phyloP scores from a whole-genome alignment of 2,329 filamentous ascomycete species.

The Dendrostoma leiphaemia region DNA sequence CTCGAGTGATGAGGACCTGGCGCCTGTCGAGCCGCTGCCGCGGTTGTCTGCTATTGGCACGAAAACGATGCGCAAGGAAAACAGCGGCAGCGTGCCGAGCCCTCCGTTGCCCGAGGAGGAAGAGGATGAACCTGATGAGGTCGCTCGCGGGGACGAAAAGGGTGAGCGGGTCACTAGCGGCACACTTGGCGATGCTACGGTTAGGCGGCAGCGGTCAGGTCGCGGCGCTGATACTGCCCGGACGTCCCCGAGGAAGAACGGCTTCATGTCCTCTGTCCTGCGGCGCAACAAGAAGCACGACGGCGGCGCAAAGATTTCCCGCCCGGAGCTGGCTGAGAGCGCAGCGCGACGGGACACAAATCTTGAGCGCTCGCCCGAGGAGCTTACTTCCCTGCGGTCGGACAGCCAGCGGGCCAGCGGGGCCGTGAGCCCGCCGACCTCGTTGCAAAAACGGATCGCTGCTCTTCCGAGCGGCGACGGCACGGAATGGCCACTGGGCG shows the following conservation, averaged over 20 bases:
- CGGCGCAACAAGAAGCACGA: constrained; percentile 58
- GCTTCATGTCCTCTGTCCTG: constrained; percentile 58
- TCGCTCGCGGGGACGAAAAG: constrained; percentile 44
- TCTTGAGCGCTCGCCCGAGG: constrained; percentile 56
- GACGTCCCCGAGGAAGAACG: constrained; percentile 32
- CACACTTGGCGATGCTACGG: constrained; percentile 17
- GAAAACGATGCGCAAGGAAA: constrained; percentile 21
- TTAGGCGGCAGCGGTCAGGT: constrained; percentile 42
- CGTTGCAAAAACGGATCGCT: constrained; percentile 45
- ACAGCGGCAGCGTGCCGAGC: constrained; percentile 18
- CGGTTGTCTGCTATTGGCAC: constrained; percentile 24
- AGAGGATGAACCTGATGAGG: constrained; percentile 48
- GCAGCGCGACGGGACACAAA: constrained; percentile 61
- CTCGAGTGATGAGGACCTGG: constrained; percentile 59
- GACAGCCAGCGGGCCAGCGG: constrained; percentile 30
- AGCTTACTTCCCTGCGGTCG: constrained; percentile 47
- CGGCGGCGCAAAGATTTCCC: constrained; percentile 52
- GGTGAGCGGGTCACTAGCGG: neutral
- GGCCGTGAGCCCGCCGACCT: constrained; percentile 25
- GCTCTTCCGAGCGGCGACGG: constrained; percentile 26
- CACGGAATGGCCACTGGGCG: constrained; percentile 48
- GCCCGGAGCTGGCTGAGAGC: constrained; percentile 51
- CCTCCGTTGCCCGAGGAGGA: constrained; percentile 44
- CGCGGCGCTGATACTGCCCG: constrained; percentile 26
- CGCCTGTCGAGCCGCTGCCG: constrained; percentile 29